Base-by-base conservation (phyloP, 371 early-diverging fungal genomes). In the Actinomortierella ambigua region DNA sequence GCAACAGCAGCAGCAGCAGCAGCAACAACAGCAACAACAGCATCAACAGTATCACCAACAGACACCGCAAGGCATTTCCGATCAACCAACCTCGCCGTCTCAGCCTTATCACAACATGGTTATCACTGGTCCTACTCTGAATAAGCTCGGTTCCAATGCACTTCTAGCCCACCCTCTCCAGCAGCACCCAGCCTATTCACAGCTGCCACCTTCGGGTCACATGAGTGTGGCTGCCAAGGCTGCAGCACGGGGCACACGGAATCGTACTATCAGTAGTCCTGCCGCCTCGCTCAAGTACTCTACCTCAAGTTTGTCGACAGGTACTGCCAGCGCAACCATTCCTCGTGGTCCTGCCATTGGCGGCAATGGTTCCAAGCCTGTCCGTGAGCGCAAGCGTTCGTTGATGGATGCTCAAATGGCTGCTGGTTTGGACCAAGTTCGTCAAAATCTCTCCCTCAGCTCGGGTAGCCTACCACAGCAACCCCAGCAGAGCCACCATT, bases 331-430 rank as follows among this genome's bases (percentile, higher is more conserved):
- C 41, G 46, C 55, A 20, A 59, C 57, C 22, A 58, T 65, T 61
- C 27, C 65, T 23, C 49, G 71, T n/a, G 65, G 65, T 18, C 71
- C 71, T 8, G 65, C 71, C 0, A 65, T 65, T 1, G 53, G 59
- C 3, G 61, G 65, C 5, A 65, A 65, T 41, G 71, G 71, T 5
- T 65, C 71, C 3, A 57, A 65, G 17, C 71, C 71, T 3, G 65
- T 65, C 17, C 65, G 71, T n/a, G 71, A 71, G 43, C 65, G 71
- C 17, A 71, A 71, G 59, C 71, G 71, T 2, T 71, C 71, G 15
- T 29, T 71, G 42, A 48, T 65, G 59, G 71, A 71, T 59, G 71
- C 66, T 23, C 61, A 71, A 14, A 59, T 71, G 52, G 53, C 70
- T 0, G 61, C 42, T 18, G 71, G 71, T 14, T 40, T 71, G 50